Evolutionary conservation across 441 rosid genomes (phyloP).

Genomic region (Erodium chrysanthum): DNA sequence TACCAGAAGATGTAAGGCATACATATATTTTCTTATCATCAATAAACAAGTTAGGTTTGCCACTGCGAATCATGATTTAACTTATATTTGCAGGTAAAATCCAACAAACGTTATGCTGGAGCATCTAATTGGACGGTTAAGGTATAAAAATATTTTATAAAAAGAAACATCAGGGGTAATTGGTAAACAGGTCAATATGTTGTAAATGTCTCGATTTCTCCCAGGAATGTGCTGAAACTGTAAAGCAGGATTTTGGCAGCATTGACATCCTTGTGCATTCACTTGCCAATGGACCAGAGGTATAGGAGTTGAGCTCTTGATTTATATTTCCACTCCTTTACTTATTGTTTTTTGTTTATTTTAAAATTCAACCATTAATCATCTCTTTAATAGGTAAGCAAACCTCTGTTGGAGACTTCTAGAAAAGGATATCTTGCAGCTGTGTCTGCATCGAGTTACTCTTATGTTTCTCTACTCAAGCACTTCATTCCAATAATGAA

Average conservation of each 20-base stretch:
- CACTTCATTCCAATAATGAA: constrained; percentile 89
- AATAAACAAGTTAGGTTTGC: background rate
- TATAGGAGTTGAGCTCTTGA: constrained; percentile 8
- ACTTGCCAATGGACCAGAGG: constrained; percentile 99
- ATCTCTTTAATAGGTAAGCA: constrained; percentile 38
- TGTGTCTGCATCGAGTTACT: constrained; percentile 86
- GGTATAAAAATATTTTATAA: constrained; percentile 27
- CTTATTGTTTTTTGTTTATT: background rate
- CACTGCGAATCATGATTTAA: background rate
- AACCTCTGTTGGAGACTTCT: constrained; percentile 84
- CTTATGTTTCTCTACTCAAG: constrained; percentile 67
- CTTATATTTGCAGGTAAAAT: constrained; percentile 48
- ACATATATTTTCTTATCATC: background rate
- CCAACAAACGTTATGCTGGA: constrained; percentile 81
- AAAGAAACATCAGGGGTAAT: no score
- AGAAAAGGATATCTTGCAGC: constrained; percentile 87
- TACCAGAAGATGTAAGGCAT: constrained; percentile 78
- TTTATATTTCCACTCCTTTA: no score
- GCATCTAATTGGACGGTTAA: constrained; percentile 79
- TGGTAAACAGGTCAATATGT: no score
- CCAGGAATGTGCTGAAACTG: constrained; percentile 83
- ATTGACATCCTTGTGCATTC: constrained; percentile 92
- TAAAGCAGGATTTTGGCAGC: constrained; percentile 77
- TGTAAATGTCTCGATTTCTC: background rate
- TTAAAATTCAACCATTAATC: background rate